phyloP scores from a whole-genome alignment of 371 early-diverging fungal genomes.

The Lichtheimia hyalospora region DNA sequence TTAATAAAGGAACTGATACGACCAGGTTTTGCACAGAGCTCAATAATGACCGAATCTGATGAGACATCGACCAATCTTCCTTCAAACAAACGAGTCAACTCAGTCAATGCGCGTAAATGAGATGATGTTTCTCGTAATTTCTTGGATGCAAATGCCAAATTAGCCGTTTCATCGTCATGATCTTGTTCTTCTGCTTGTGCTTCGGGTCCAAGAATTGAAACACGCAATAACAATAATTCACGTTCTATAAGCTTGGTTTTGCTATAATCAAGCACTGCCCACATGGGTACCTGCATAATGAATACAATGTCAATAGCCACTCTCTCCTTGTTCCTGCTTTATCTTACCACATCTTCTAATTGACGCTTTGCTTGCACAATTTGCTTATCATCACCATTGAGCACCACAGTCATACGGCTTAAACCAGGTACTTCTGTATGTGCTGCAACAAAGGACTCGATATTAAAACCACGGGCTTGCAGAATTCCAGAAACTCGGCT shows the following conservation, averaged over 20 bases:
- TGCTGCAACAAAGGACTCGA: slow-evolving; percentile 93
- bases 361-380: slow-evolving; percentile 94
- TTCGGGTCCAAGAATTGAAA: slow-evolving; percentile 83
- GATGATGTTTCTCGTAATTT: slow-evolving; percentile 67
- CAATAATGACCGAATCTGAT: slow-evolving; percentile 77
- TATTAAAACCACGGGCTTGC: slow-evolving; percentile 95
- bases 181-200: slow-evolving; percentile 40
- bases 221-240: slow-evolving; percentile 89
- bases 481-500: slow-evolving; percentile 89
- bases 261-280: slow-evolving; percentile 96
- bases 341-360: slow-evolving; percentile 85
- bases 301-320: background rate
- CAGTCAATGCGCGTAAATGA: slow-evolving; percentile 80
- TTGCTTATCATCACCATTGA: slow-evolving; percentile 78
- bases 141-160: slow-evolving; percentile 35
- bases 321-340: background rate
- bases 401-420: slow-evolving; percentile 92
- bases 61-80: slow-evolving; percentile 92
- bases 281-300: slow-evolving; percentile 79
- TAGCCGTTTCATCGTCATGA: slow-evolving; percentile 33
- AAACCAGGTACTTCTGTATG: slow-evolving; percentile 93
- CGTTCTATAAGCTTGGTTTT: slow-evolving; percentile 82
- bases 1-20: slow-evolving; percentile 91
- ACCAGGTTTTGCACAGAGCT: slow-evolving; percentile 84
- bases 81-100: slow-evolving; percentile 82